Percentiles rank a stretch among this genome's conserved stretches.
These are phyloP conservation scores for Aspergillus pseudoviridinutans DNA, from an alignment of 2,329 filamentous ascomycete species.

Conservation along the genomic window DNA sequence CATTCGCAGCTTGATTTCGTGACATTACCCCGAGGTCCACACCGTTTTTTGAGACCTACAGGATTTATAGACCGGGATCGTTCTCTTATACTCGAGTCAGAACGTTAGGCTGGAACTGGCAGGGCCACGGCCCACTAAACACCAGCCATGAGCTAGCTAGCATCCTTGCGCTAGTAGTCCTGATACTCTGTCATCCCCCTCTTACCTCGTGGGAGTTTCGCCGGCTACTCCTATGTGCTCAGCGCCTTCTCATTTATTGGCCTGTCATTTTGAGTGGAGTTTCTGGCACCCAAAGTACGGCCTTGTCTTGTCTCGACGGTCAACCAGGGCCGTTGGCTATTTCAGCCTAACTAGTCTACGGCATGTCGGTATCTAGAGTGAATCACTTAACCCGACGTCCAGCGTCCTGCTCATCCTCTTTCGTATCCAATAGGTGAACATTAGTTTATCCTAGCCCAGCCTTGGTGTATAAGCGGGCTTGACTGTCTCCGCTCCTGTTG, in stretches of 20 bases:
- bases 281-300: conserved; percentile 22
- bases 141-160: conserved; percentile 13
- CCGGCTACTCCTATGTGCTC: conserved; percentile 10
- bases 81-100: conserved; percentile 13
- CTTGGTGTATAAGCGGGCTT: conserved; percentile 14
- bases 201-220: conserved; percentile 20
- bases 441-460: conserved; percentile 14
- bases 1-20: background rate
- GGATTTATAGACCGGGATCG: conserved; percentile 3
- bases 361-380: conserved; percentile 4
- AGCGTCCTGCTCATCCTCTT: conserved; percentile 13
- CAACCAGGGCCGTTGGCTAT: conserved; percentile 14
- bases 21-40: background rate
- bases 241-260: conserved; percentile 14
- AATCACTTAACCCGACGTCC: conserved; percentile 19
- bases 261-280: conserved; percentile 16
- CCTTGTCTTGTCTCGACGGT: conserved; percentile 8
- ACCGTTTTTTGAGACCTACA: conserved; percentile 3
- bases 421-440: conserved; percentile 21
- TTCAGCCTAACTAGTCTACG: background rate
- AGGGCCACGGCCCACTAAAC: conserved; percentile 15
- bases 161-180: conserved; percentile 17
- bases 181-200: conserved; percentile 7
- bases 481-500: conserved; percentile 16
- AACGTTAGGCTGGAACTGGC: conserved; percentile 13